Conservation (phyloP, 2,329 filamentous ascomycete species). For the Elsinoe fawcettii region DNA sequence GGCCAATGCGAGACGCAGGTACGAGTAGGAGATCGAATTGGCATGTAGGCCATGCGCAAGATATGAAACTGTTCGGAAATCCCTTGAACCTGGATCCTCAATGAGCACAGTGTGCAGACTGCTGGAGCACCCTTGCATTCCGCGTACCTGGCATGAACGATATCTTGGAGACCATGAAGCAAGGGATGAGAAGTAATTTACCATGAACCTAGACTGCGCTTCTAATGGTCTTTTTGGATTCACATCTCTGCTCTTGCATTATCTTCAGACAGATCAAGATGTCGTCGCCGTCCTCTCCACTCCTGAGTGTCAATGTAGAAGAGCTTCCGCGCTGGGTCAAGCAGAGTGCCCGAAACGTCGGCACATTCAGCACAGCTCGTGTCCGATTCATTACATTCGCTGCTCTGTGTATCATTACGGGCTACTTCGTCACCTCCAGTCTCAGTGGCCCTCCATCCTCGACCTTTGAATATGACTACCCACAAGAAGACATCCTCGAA, state of each 20-base stretch:
- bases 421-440: slow-evolving; percentile 26
- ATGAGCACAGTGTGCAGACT: background rate
- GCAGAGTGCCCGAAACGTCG: slow-evolving; percentile 3
- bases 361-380: slow-evolving; percentile 18
- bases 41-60: slow-evolving; percentile 12
- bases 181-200: slow-evolving; percentile 1
- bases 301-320: slow-evolving; percentile 9
- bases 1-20: slow-evolving; percentile 34
- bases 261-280: background rate
- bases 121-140: background rate
- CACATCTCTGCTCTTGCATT: background rate
- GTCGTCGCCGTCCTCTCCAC: slow-evolving; percentile 11
- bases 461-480: slow-evolving; percentile 18
- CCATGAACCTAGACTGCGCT: background rate
- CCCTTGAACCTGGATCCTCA: too few species aligned
- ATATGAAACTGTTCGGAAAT: background rate
- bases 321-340: slow-evolving; percentile 16
- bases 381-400: slow-evolving; percentile 23
- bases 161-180: background rate
- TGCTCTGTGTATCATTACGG: slow-evolving; percentile 24
- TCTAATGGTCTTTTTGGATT: background rate
- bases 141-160: background rate
- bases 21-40: slow-evolving; percentile 33
- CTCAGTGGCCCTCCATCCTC: slow-evolving; percentile 20
- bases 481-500: slow-evolving; percentile 21